Conservation (phyloP, 2,329 filamentous ascomycete species). For the Colletotrichum costaricense region DNA sequence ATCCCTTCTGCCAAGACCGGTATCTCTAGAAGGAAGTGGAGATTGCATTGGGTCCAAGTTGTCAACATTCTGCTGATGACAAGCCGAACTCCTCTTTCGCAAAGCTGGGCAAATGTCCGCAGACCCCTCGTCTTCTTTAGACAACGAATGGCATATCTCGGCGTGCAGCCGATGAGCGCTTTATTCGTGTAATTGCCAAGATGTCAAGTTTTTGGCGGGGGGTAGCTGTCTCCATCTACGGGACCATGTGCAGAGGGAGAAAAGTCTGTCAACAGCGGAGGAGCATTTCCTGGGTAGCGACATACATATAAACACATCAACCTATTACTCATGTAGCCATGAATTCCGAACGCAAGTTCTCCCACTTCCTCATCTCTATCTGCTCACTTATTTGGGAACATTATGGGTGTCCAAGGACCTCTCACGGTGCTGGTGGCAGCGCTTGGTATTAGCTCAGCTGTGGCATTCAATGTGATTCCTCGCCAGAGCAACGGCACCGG, state of each 20-base stretch:
- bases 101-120: background rate
- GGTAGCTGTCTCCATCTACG: background rate
- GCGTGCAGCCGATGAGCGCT: constrained; percentile 13
- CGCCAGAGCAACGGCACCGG: constrained; percentile 15
- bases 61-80: background rate
- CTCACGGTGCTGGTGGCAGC: constrained; percentile 11
- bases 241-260: background rate
- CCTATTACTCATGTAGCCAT: background rate
- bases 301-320: background rate
- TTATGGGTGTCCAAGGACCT: background rate
- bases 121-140: background rate
- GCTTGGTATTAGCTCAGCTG: background rate
- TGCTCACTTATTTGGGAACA: background rate
- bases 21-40: background rate
- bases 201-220: background rate
- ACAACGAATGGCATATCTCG: background rate
- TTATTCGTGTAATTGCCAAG: background rate
- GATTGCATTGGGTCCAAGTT: background rate
- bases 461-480: constrained; percentile 4
- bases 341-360: background rate
- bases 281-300: too few species aligned
- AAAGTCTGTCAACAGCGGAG: too few species aligned
- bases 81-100: background rate
- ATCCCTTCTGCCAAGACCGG: constrained; percentile 17
- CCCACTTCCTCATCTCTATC: background rate